Evolutionary conservation across 2,329 filamentous ascomycete genomes (phyloP), one percentile per base, ranked within the genome.

Genomic region (Beauveria sp.): DNA sequence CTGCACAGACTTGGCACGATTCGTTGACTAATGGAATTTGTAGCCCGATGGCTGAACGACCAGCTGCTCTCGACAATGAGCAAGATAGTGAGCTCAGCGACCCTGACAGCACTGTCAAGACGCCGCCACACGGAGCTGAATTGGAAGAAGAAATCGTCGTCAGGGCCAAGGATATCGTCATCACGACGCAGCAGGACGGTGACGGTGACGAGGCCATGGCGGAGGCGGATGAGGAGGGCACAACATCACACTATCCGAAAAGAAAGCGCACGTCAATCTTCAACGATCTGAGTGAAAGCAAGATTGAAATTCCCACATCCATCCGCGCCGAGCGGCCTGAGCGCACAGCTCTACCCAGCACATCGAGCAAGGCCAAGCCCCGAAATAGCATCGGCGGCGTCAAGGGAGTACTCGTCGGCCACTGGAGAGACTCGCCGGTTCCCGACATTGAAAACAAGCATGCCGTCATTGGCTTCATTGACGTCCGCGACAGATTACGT

Each of bases 391-490:
- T 72, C 16, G 67, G 69, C 18, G 71, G 69, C 14, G 72, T 75
- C 24, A 83, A 82, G 65, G 77, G 78, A 4, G 76, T 83, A 5
- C 69, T 80, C 5, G 74, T 88, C 8, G 85, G 85, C 1, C 80
- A 83, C 59, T 88, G 85, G 85, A 77, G 84, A 56, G 82, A 86
- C 54, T 87, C 84, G 0, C 73, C 74, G 3, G 79, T 83, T 1
- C 77, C 80, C 0, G 72, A 79, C 16, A 71, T 75, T 8, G 72
- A 72, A 2, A 76, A 78, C 16, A 86, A 84, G 67, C 85, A 87
- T 68, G 78, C 79, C 0, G 82, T 87, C 0, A 80, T 84, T 54
- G 85, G 84, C 5, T 87, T 87, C 63, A 86, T 87, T 54, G 85
- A 88, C 64, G 75, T 83, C 12, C 75, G 83, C 20, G 84, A 87